Evolutionary conservation across 257 asterid species (phyloP).

Genomic region (Ocimum tenuiflorum): DNA sequence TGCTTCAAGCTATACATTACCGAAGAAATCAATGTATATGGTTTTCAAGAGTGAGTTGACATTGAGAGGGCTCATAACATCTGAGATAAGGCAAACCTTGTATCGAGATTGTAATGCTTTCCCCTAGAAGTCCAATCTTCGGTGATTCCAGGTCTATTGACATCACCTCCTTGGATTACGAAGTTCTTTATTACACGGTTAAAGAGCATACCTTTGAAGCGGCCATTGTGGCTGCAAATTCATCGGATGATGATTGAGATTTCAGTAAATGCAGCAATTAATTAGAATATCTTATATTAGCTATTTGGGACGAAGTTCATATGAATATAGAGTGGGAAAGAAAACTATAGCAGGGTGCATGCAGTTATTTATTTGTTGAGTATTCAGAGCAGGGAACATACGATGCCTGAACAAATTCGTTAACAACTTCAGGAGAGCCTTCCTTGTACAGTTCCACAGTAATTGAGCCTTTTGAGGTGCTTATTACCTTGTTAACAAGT

Average conservation of each 20-base stretch:
- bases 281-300: neutral
- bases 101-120: constrained; percentile 79
- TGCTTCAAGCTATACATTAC: constrained; percentile 60
- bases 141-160: constrained; percentile 50
- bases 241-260: constrained; percentile 2
- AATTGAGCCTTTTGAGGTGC: constrained; percentile 75
- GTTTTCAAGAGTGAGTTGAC: neutral
- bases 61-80: constrained; percentile 6
- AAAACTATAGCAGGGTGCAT: neutral
- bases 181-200: constrained; percentile 85
- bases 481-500: constrained; percentile 48
- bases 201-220: constrained; percentile 77
- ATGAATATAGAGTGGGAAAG: neutral
- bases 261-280: neutral
- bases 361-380: neutral
- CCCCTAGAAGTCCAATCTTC: constrained; percentile 93
- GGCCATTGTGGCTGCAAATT: constrained; percentile 64
- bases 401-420: constrained; percentile 64
- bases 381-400: constrained; percentile 25
- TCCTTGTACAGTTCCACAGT: constrained; percentile 86
- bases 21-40: neutral
- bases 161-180: constrained; percentile 82
- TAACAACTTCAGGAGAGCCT: constrained; percentile 77
- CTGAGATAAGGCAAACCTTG: constrained; percentile 49
- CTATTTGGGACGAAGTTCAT: no score